Base-by-base conservation (phyloP, 306 rosid species). In the Vachellia pachyceras region DNA sequence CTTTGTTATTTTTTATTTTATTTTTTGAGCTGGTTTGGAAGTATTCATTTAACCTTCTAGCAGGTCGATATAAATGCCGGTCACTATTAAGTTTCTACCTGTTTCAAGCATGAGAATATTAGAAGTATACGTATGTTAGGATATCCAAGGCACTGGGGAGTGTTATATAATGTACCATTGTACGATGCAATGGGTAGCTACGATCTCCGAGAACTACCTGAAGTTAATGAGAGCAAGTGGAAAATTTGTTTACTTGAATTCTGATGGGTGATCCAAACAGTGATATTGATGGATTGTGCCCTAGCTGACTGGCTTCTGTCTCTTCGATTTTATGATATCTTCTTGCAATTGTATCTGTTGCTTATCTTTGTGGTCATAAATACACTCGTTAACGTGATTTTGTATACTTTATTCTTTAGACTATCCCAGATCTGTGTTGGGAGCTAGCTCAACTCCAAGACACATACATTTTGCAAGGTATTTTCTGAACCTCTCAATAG, bases 371-470 rank as follows among this genome's bases (percentile, higher is more conserved):
- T 23, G 69, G 69, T 66, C 68, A 14, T 6, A 55, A 73, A 23
- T 82, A 41, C 64, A 35, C 65, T 52, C 67, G 22, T 77, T 50
- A 29, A 74, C 72, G 72, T 61, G 25, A 49, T 47, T 23, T 69
- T 44, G 55, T 33, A 45, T 83, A 76, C 79, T 20, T 80, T 58
- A 82, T 15, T n/a, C 64, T 75, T 41, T 75, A 95, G 99, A 90
- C 91, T 76, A 95, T 93, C 85, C 97, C 97, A 60, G 98, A 90
- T 87, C 90, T 90, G 73, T 95, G 99, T 76, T 95, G 97, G 99
- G 97, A 95, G 85, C 85, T 95, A 79, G 99, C 98, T 87, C 98
- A 93, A 87, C 97, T 95, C 82, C 98, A 95, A 85, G 97, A 95
- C 82, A 95, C 99, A 5, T 93, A 95, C 84, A 93, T 95, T 86